Evolutionary conservation across 2,329 filamentous ascomycete genomes (phyloP).

Genomic region (Aspergillus luchuensis): DNA sequence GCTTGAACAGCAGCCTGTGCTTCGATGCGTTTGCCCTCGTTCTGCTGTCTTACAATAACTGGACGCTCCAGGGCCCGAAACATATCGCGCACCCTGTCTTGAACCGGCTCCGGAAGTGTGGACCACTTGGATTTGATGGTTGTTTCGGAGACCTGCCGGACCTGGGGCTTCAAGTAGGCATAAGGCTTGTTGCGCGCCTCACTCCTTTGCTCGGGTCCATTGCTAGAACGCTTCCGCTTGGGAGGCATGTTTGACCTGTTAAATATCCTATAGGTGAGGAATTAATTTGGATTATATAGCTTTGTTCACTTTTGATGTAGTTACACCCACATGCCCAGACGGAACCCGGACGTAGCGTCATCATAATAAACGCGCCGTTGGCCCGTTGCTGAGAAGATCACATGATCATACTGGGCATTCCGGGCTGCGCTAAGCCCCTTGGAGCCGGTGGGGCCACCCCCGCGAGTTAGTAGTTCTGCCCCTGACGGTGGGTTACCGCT

Average conservation of each 20-base stretch:
- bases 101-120: conserved; percentile 45
- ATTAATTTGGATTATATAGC: neutral
- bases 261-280: neutral
- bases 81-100: conserved; percentile 46
- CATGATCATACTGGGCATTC: neutral
- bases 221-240: conserved; percentile 31
- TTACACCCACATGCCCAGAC: neutral
- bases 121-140: conserved; percentile 51
- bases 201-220: conserved; percentile 22
- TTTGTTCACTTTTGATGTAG: neutral
- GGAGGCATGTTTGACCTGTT: conserved; percentile 21
- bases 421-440: neutral
- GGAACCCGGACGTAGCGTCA: neutral
- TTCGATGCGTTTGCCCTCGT: conserved; percentile 46
- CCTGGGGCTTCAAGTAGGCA: conserved; percentile 43
- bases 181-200: conserved; percentile 32
- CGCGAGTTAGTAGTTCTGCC: neutral
- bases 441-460: neutral
- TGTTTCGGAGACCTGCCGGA: conserved; percentile 45
- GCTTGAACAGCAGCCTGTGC: conserved; percentile 44
- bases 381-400: neutral
- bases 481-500: neutral
- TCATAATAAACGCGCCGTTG: conserved; percentile 4
- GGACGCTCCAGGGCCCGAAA: conserved; percentile 46
- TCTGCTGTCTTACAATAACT: conserved; percentile 46